Evolutionary conservation across 2,329 filamentous ascomycete genomes (phyloP).

Genomic region (Calonectria pseudoreteaudii): DNA sequence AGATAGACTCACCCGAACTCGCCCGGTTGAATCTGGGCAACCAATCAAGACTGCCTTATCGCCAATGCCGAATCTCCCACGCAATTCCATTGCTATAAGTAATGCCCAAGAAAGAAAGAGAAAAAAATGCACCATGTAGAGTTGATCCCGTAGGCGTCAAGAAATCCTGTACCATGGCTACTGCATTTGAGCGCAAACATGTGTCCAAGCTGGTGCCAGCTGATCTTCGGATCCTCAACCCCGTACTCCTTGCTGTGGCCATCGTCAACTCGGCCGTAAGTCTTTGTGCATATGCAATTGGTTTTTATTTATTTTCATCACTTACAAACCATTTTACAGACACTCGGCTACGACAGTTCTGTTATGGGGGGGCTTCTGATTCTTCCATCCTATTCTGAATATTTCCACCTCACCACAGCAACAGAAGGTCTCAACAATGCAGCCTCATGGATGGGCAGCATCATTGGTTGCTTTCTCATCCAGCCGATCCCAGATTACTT

Average conservation of each 20-base stretch:
- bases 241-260: slow-evolving; percentile 18
- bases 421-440: slow-evolving; percentile 67
- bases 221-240: slow-evolving; percentile 16
- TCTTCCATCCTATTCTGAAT: slow-evolving; percentile 65
- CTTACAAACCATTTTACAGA: background rate
- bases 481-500: slow-evolving; percentile 51
- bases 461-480: slow-evolving; percentile 57
- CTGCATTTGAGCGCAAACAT: slow-evolving; percentile 20
- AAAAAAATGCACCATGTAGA: background rate
- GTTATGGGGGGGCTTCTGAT: slow-evolving; percentile 70
- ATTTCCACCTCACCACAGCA: slow-evolving; percentile 65
- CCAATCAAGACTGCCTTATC: slow-evolving; percentile 10
- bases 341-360: slow-evolving; percentile 57
- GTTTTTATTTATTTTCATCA: too few relatives aligned
- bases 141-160: background rate
- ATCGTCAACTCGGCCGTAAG: slow-evolving; percentile 29
- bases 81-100: slow-evolving; percentile 8
- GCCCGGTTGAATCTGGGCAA: background rate
- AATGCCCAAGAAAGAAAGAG: background rate
- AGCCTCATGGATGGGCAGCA: slow-evolving; percentile 64
- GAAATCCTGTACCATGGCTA: background rate
- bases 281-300: background rate
- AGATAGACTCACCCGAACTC: slow-evolving; percentile 22
- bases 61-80: slow-evolving; percentile 3
- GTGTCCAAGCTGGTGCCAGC: slow-evolving; percentile 23